These are phyloP conservation scores for Ceratobasidium sp. DNA, from an alignment of 1,284 basidiomycete genomes.

Conservation along the genomic window DNA sequence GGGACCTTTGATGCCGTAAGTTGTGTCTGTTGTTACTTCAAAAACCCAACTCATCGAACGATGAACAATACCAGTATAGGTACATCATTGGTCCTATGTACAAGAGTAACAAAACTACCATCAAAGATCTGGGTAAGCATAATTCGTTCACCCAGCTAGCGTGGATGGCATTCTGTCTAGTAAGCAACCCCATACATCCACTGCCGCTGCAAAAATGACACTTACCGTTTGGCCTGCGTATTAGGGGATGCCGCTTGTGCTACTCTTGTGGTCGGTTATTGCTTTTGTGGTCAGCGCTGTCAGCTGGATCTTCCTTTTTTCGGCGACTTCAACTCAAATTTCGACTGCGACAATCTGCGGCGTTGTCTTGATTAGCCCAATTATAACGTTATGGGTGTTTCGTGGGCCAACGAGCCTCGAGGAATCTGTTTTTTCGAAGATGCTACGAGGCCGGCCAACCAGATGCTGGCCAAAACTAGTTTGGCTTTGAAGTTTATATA, in stretches of 20 bases:
- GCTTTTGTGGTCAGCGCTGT: slow-evolving; percentile 33
- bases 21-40: neutral
- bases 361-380: neutral
- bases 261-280: slow-evolving; percentile 36
- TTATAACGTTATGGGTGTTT: slow-evolving; percentile 19
- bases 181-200: neutral
- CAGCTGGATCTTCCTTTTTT: slow-evolving; percentile 38
- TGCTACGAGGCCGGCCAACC: neutral
- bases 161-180: slow-evolving; percentile 22
- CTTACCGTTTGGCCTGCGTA: neutral
- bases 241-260: slow-evolving; percentile 36
- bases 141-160: slow-evolving; percentile 25
- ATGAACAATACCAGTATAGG: slow-evolving; percentile 9
- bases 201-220: neutral
- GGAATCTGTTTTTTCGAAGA: slow-evolving; percentile 20
- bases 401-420: slow-evolving; percentile 2
- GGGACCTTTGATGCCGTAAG: slow-evolving; percentile 30
- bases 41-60: neutral
- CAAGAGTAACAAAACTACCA: neutral
- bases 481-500: neutral
- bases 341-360: slow-evolving; percentile 1
- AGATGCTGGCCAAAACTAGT: neutral
- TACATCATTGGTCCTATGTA: slow-evolving; percentile 23
- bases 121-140: neutral
- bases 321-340: slow-evolving; percentile 11